These are phyloP conservation scores for Cyberlindnera mrakii DNA, from an alignment of 805 yeast species.

Conservation along the genomic window DNA sequence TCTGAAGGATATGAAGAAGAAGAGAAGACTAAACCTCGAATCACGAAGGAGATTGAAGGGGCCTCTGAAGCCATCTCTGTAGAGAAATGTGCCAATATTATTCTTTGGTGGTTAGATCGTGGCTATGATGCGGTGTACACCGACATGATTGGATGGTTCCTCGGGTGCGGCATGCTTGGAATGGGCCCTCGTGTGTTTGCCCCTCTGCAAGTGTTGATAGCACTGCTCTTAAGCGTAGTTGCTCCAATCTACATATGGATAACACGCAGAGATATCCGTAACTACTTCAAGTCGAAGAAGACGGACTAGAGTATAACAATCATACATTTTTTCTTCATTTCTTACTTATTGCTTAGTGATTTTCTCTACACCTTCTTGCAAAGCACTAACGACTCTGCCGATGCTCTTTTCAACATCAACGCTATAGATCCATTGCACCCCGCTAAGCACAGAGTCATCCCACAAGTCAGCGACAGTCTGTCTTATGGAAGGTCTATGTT, in stretches of 20 bases:
- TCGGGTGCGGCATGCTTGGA: conserved; percentile 64
- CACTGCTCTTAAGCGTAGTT: conserved; percentile 43
- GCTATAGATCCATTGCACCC: conserved; percentile 58
- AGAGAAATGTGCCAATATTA: conserved; percentile 55
- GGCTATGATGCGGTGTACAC: conserved; percentile 78
- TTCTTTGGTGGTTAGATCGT: conserved; percentile 46
- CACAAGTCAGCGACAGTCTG: conserved; percentile 75
- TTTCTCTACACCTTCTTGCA: conserved; percentile 6
- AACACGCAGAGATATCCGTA: conserved; percentile 45
- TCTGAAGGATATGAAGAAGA: conserved; percentile 86
- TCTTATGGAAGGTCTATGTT: conserved; percentile 39
- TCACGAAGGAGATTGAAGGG: conserved; percentile 82
- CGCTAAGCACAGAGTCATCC: conserved; percentile 64
- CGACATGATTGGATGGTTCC: conserved; percentile 79
- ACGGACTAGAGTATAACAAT: not conserved
- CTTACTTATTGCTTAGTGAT: not conserved
- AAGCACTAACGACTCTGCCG: conserved; percentile 7
- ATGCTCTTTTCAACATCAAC: conserved; percentile 39
- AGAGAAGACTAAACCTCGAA: conserved; percentile 76
- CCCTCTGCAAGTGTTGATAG: conserved; percentile 41
- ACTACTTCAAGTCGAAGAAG: conserved; percentile 36
- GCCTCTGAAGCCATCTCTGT: conserved; percentile 66
- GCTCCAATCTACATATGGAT: conserved; percentile 50
- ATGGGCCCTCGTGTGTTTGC: conserved; percentile 60
- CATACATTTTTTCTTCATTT: not conserved